phyloP scores from a whole-genome alignment of 192 early-diverging fungal genomes.

The Lunasporangiospora selenospora region DNA sequence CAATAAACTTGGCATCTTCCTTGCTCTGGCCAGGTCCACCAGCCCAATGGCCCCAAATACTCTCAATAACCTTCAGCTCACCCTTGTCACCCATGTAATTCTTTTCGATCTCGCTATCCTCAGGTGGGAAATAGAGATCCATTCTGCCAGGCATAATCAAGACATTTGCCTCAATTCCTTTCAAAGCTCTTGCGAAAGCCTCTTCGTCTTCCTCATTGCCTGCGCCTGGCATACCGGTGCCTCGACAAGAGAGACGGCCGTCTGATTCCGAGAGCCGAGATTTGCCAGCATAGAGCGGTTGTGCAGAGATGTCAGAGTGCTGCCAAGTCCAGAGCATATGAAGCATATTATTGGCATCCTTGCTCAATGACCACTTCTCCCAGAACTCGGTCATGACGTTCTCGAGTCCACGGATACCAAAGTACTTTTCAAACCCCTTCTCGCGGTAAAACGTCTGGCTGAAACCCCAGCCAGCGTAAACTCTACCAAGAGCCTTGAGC shows the following conservation, averaged over 20 bases:
- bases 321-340: conserved; percentile 39
- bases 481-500: conserved; percentile 16
- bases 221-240: conserved; percentile 11
- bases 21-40: conserved; percentile 20
- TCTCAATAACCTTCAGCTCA: conserved; percentile 30
- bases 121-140: conserved; percentile 33
- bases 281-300: conserved; percentile 15
- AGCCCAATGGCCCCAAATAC: conserved; percentile 33
- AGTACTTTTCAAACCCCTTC: conserved; percentile 34
- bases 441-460: conserved; percentile 29
- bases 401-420: conserved; percentile 11
- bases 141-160: conserved; percentile 19
- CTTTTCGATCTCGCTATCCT: conserved; percentile 34
- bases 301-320: conserved; percentile 15
- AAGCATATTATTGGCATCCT: conserved; percentile 32
- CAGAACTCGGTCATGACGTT: conserved; percentile 23
- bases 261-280: conserved; percentile 5
- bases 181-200: conserved; percentile 18
- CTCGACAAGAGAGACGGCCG: conserved; percentile 7
- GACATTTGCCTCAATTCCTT: conserved; percentile 13
- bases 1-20: conserved; percentile 19
- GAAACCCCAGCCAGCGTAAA: conserved; percentile 34
- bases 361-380: conserved; percentile 31
- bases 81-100: conserved; percentile 25
- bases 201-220: conserved; percentile 9